Evolutionary conservation across 495 filamentous ascomycete species (phyloP), one percentile per base, ranked within the genome.

Genomic region (Saxispiralis lemnorum): DNA sequence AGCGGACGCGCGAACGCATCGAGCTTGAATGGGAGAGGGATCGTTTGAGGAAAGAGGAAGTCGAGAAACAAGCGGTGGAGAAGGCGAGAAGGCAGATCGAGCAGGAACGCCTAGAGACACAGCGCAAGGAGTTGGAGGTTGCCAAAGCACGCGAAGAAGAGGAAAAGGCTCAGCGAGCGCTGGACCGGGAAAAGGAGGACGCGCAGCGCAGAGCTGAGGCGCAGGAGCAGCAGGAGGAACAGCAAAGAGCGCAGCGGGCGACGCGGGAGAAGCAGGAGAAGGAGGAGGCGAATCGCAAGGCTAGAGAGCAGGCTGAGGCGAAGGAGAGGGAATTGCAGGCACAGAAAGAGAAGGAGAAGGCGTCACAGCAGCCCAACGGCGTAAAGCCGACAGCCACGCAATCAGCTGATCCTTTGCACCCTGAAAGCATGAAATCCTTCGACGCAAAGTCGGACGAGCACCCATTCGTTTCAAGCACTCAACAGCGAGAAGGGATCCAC

Each of bases 401-500:
- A n/a, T n/a, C n/a, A n/a, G n/a, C n/a, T n/a, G 14, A 37, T 31
- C 37, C 15, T 34, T 31, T 31, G 18, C 38, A 36, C 24, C 28
- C 32, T 30, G 7, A 9, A 4, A 28, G 9, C 9, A 4, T 9
- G 24, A 28, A 28, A 9, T 9, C 5, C 9, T 9, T 4, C 24
- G 9, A 28, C 24, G 5, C 24, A 9, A 28, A 9, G 5, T 28
- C 24, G n/a, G 31, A 32, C 13, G 16, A n/a, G n/a, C n/a, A n/a
- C n/a, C n/a, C n/a, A 16, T 18, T 40, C 30, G 42, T 42, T 18
- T 41, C 37, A 15, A 57, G 17, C 10, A 54, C 56, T 5, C 20
- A 63, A 7, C 52, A 66, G 11, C 59, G 64, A 28, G 52, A 72
- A 38, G 58, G 54, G 3, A 47, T 59, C n/a, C 72, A 79, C 11